Percentiles rank a stretch among this genome's conserved stretches.
phyloP scores from a whole-genome alignment of 257 asterid genomes.

The Solanum bukasovii region DNA sequence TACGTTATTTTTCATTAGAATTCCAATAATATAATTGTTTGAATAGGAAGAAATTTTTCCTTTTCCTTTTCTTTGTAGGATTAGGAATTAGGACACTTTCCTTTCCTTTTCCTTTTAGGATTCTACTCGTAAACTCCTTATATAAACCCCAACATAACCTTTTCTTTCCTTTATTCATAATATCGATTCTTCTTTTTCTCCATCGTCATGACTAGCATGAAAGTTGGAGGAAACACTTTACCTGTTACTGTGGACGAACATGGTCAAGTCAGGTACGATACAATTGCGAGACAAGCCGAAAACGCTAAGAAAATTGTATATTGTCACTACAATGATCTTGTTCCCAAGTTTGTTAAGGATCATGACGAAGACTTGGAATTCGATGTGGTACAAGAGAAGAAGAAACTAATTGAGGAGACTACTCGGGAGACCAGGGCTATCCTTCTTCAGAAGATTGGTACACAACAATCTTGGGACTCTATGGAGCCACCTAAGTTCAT shows the following conservation, averaged over 20 bases:
- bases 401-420: slow-evolving; percentile 3
- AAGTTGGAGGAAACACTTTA: background rate
- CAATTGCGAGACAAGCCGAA: background rate
- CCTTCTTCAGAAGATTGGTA: slow-evolving; percentile 44
- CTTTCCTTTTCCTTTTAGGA: background rate
- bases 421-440: slow-evolving; percentile 75
- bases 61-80: too few relatives aligned
- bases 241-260: background rate
- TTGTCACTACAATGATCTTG: background rate
- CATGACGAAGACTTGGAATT: background rate
- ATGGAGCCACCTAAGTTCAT: background rate
- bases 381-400: background rate
- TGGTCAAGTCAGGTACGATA: background rate
- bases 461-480: background rate
- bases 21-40: background rate
- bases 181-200: background rate
- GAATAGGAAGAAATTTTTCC: slow-evolving; percentile 20
- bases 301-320: background rate
- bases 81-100: background rate
- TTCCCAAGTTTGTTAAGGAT: background rate
- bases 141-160: background rate
- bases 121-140: background rate
- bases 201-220: background rate
- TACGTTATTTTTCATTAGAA: too few relatives aligned
- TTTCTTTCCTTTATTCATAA: accelerated